Percentiles rank a stretch among this genome's conserved stretches.
Conservation (phyloP, 192 early-diverging fungal species). For the Backusella luteola region DNA sequence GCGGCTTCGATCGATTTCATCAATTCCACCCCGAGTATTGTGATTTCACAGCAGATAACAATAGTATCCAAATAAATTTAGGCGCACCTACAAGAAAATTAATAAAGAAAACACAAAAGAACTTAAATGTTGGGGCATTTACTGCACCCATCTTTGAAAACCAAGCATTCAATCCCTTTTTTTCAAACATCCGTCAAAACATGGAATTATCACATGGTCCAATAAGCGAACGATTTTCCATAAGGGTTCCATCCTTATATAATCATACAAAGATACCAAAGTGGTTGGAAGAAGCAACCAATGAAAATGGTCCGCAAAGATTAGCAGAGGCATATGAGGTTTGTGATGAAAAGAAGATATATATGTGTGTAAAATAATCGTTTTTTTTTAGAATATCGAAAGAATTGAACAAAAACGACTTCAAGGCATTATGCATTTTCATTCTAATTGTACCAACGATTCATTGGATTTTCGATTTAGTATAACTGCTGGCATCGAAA, state of each 20-base stretch:
- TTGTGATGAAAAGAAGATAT: neutral
- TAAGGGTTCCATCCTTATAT: conserved; percentile 46
- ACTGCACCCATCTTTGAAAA: conserved; percentile 56
- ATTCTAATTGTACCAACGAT: conserved; percentile 36
- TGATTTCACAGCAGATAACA: neutral
- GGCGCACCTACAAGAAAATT: neutral
- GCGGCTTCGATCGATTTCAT: conserved; percentile 46
- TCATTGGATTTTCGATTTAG: conserved; percentile 55
- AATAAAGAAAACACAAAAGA: too few species aligned
- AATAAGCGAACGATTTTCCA: conserved; percentile 53
- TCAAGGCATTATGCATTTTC: conserved; percentile 54
- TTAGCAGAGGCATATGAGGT: conserved; percentile 23
- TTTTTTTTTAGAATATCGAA: conserved; percentile 44
- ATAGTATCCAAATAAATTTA: neutral
- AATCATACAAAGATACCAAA: conserved; percentile 11
- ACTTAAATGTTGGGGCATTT: conserved; percentile 38
- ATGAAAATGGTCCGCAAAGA: conserved; percentile 10
- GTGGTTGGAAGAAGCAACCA: neutral
- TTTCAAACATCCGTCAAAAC: conserved; percentile 60
- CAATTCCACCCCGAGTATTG: conserved; percentile 9
- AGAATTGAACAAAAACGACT: conserved; percentile 61
- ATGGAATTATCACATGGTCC: conserved; percentile 49
- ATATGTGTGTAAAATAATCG: neutral
- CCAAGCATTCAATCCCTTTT: conserved; percentile 56
- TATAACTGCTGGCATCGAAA: conserved; percentile 72